A percentile compares a stretch with the other conserved stretches of the same genome.
These are phyloP conservation scores for Paramecium tetraurelia DNA, from an alignment of 73 alveolate genomes.

Conservation along the genomic window DNA sequence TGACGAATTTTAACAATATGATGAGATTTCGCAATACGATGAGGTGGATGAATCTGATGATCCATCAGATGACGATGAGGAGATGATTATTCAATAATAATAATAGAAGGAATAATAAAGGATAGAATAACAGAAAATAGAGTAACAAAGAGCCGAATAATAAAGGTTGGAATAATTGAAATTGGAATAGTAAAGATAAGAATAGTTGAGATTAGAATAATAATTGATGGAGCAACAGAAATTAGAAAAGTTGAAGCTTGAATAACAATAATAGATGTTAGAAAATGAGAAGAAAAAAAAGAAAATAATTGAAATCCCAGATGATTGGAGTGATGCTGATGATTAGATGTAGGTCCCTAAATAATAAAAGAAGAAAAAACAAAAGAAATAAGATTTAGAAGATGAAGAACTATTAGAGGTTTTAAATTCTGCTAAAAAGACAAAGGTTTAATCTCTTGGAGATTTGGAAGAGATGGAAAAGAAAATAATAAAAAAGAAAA, in stretches of 20 bases:
- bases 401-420: background rate
- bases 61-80: background rate
- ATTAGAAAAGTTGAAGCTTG: background rate
- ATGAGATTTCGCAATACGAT: background rate
- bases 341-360: background rate
- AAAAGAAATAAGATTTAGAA: background rate
- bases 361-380: background rate
- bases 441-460: background rate
- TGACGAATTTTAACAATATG: background rate
- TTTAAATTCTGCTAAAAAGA: constrained; percentile 24
- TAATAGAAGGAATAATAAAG: background rate
- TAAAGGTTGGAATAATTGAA: background rate
- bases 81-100: background rate
- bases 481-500: background rate
- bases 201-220: background rate
- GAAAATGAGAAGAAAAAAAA: background rate
- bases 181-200: constrained; percentile 1
- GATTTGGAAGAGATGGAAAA: constrained; percentile 10
- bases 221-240: background rate
- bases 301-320: background rate
- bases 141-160: background rate
- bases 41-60: background rate
- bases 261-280: background rate
- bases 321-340: constrained; percentile 18
- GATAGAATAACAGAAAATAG: background rate